Conservation (phyloP, 495 filamentous ascomycete genomes). For the Aspergillus affinis region DNA sequence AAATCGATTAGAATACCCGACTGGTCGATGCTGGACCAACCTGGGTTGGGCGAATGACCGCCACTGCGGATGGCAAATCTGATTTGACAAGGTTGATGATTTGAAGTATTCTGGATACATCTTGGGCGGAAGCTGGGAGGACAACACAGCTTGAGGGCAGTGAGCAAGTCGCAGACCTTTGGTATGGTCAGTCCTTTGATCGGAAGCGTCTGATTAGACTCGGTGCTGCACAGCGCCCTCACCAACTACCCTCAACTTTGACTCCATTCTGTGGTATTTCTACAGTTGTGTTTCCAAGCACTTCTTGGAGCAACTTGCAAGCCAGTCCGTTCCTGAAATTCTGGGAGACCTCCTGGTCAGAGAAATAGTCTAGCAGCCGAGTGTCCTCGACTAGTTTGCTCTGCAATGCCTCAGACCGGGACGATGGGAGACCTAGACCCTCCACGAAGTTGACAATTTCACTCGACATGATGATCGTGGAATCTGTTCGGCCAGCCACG, state of each 20-base stretch:
- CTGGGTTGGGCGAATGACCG: not conserved
- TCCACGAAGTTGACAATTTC: not conserved
- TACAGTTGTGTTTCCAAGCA: not conserved
- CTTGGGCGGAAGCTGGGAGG: too few relatives aligned
- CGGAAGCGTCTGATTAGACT: not conserved
- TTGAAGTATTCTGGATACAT: not conserved
- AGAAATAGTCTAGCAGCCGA: too few relatives aligned
- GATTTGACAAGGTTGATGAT: not conserved
- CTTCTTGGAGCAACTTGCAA: not conserved
- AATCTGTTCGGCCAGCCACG: not conserved
- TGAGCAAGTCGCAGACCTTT: not conserved
- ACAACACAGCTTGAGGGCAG: not conserved
- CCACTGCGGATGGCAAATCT: not conserved
- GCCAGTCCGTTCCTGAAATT: too few relatives aligned
- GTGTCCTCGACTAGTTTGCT: too few relatives aligned
- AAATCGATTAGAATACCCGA: not conserved
- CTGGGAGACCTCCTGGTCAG: too few relatives aligned
- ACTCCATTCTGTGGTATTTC: not conserved
- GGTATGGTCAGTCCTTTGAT: not conserved
- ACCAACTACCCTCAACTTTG: not conserved
- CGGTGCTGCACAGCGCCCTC: not conserved
- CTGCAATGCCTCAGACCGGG: not conserved
- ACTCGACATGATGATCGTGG: not conserved
- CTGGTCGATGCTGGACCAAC: not conserved
- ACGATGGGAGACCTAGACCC: not conserved